Conservation (phyloP, 345 rosid genomes). For the Ceriops tagal region DNA sequence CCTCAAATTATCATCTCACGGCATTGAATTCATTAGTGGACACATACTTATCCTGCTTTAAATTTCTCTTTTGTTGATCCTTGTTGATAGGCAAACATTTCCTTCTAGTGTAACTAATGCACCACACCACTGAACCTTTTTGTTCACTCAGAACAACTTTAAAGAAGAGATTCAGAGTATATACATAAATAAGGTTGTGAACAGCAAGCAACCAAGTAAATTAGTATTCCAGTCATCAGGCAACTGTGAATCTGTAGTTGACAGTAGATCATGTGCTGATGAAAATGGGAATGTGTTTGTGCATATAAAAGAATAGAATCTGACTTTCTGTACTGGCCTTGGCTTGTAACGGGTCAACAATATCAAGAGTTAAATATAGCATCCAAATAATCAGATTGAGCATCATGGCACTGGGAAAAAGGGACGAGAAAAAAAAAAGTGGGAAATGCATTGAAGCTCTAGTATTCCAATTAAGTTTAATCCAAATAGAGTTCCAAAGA, state of each 20-base stretch:
- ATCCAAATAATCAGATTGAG: constrained; percentile 5
- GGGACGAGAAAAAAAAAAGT: no score
- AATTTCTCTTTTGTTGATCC: no score
- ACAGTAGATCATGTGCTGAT: constrained; percentile 61
- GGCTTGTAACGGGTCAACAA: constrained; percentile 4
- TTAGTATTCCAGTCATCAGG: constrained; percentile 90
- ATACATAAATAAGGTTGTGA: constrained; percentile 85
- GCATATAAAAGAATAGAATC: constrained; percentile 27
- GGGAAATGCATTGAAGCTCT: background rate
- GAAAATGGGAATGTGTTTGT: constrained; percentile 72
- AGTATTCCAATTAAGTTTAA: no score
- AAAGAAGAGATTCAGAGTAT: constrained; percentile 21
- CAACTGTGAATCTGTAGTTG: constrained; percentile 46
- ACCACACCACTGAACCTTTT: background rate
- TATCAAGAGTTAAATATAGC: background rate
- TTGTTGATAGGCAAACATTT: no score
- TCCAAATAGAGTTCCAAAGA: no score
- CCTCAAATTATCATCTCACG: no score
- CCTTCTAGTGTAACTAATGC: no score
- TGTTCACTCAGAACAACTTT: background rate
- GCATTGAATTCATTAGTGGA: no score
- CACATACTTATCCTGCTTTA: no score
- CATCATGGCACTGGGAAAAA: background rate
- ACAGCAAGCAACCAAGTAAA: constrained; percentile 76
- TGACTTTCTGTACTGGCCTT: constrained; percentile 11